Base-by-base conservation (phyloP, 495 filamentous ascomycete species). In the Acidomyces sp. region DNA sequence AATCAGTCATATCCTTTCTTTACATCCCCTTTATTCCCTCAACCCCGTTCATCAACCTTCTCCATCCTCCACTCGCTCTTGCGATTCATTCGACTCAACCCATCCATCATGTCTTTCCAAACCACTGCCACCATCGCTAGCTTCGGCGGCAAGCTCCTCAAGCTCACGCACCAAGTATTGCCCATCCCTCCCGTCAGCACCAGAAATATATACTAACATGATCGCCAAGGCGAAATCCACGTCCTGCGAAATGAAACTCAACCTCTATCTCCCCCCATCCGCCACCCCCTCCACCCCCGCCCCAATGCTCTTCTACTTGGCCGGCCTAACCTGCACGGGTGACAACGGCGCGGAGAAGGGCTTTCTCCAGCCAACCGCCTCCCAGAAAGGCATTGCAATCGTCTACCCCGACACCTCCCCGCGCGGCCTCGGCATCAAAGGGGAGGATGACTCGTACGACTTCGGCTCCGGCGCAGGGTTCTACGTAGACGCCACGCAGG, bases 261-360 rank as follows among this genome's bases (percentile, higher is more conserved):
- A 81, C 60, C 67, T 81, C 43, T 80, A 75, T 56, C 62, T 81
- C 9, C 77, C 77, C 11, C 73, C 74, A 0, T 64, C 75, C 53
- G 72, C 72, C 10, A 38, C 54, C 1, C 35, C 65, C 16, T 50
- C 64, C 38, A 84, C 80, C 53, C 42, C 48, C 0, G 73, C 82
- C 10, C 92, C 90, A 20, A 71, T 96, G 2, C 65, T 97, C n/a
- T 75, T 96, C 60, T 97, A 90, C 62, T 77, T 97, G 46, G 85
- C 88, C 12, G 90, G 90, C 20, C 65, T 97, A 26, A 96, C 92
- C 43, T 97, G 90, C 67, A 87, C 87, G 0, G 85, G 82, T 12
- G 86, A 96, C 46, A 97, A 97, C 65, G 85, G 86, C 60, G 72
- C 85, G 23, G 92, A 97, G 59, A 97, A 96, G 62, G 83, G 88